Conservation (phyloP, 169 alveolate genomes). For the Cryptosporidium parvum region DNA sequence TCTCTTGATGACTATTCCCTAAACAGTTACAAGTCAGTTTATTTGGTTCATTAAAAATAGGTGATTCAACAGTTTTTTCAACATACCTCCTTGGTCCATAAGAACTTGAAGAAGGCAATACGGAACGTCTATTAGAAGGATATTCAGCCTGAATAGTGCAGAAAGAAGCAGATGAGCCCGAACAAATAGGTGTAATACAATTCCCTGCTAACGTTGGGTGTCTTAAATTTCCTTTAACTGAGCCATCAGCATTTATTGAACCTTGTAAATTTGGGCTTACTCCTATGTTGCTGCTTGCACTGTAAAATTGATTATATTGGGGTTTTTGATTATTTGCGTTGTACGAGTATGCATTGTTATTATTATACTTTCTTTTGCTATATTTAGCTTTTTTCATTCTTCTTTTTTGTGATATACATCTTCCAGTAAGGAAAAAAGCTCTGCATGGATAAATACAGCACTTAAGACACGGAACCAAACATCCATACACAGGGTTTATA, state of each 20-base stretch:
- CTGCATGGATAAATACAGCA: constrained; percentile 72
- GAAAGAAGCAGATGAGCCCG: constrained; percentile 61
- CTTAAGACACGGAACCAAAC: constrained; percentile 66
- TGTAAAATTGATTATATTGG: constrained; percentile 61
- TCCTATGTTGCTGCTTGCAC: constrained; percentile 59
- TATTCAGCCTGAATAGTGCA: constrained; percentile 73
- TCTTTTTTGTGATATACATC: constrained; percentile 50
- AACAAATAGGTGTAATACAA: constrained; percentile 66
- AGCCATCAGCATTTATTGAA: constrained; percentile 19
- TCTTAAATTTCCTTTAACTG: constrained; percentile 40
- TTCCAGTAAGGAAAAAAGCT: constrained; percentile 65
- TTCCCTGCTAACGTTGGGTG: constrained; percentile 56
- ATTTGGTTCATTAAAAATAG: constrained; percentile 27
- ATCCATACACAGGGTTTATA: constrained; percentile 62
- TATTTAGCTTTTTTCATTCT: constrained; percentile 34
- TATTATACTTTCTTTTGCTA: neutral
- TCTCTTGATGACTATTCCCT: constrained; percentile 42
- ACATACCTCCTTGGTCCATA: constrained; percentile 77
- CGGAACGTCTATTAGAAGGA: constrained; percentile 69
- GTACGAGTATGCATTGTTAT: neutral
- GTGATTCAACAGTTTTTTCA: constrained; percentile 27
- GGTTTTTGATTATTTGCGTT: constrained; percentile 16
- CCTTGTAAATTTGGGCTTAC: constrained; percentile 3
- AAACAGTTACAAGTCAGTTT: constrained; percentile 44
- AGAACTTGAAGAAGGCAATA: constrained; percentile 72